A percentile compares a stretch with the other conserved stretches of the same genome.
phyloP scores from a whole-genome alignment of 352 stramenopile genomes.

The Thraustochytrium striatum region DNA sequence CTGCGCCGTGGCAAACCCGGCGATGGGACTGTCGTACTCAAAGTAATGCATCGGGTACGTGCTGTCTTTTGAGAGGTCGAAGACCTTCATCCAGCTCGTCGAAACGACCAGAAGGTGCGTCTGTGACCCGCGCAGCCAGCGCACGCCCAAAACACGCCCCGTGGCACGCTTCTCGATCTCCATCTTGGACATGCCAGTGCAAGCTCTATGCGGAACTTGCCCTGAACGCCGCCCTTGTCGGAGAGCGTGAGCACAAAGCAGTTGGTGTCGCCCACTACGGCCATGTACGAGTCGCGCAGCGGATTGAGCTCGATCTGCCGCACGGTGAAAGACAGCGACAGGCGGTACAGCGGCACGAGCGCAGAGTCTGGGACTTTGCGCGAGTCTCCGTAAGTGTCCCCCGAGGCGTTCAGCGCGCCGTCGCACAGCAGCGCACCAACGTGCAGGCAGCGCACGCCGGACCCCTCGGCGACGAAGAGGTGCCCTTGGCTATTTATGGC shows the following conservation, averaged over 20 bases:
- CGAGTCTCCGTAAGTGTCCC: neutral
- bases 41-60: constrained; percentile 50
- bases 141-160: constrained; percentile 50
- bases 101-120: constrained; percentile 48
- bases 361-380: neutral
- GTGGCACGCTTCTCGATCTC: neutral
- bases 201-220: constrained; percentile 15
- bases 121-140: constrained; percentile 52
- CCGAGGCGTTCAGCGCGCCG: neutral
- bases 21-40: constrained; percentile 45
- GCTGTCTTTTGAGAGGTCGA: constrained; percentile 51
- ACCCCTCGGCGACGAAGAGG: constrained; percentile 29
- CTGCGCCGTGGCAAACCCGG: constrained; percentile 9
- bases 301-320: constrained; percentile 40
- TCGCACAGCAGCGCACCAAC: constrained; percentile 14
- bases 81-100: constrained; percentile 54
- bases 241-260: constrained; percentile 17
- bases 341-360: neutral
- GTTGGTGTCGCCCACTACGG: neutral
- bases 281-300: neutral
- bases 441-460: constrained; percentile 12
- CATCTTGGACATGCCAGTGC: constrained; percentile 16
- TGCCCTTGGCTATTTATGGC: constrained; percentile 13
- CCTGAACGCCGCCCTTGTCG: neutral
- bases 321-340: constrained; percentile 25